A percentile compares a stretch with the other conserved stretches of the same genome.
Conservation (phyloP, 345 rosid species). For the Arabis alpina region DNA sequence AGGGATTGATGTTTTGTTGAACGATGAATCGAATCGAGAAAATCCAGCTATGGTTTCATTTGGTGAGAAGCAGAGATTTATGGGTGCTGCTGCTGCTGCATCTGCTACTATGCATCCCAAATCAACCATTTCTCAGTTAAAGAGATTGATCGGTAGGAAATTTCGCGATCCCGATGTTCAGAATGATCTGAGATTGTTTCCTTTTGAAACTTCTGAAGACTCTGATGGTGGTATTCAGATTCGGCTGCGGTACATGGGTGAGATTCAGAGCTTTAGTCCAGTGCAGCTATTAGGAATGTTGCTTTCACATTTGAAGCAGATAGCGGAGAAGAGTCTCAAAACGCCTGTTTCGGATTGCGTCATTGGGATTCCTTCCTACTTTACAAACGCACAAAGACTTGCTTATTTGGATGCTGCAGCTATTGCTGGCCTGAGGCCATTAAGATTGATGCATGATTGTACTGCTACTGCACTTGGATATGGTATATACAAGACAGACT, state of each 20-base stretch:
- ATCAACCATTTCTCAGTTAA: conserved; percentile 71
- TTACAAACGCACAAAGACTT: conserved; percentile 61
- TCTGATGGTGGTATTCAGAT: conserved; percentile 60
- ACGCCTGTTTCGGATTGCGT: conserved; percentile 59
- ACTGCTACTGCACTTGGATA: conserved; percentile 74
- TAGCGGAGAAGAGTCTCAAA: conserved; percentile 55
- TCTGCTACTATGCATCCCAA: conserved; percentile 78
- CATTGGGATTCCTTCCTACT: conserved; percentile 69
- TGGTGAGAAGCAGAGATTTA: conserved; percentile 82
- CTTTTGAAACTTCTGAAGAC: conserved; percentile 53
- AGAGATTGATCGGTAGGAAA: conserved; percentile 63
- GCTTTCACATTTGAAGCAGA: conserved; percentile 67
- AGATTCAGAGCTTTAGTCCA: conserved; percentile 51
- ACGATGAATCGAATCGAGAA: conserved; percentile 75
- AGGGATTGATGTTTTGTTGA: conserved; percentile 75
- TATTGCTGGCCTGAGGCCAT: conserved; percentile 65
- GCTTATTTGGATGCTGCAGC: conserved; percentile 65
- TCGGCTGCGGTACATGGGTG: conserved; percentile 55
- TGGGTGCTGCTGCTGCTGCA: conserved; percentile 83
- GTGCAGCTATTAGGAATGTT: conserved; percentile 68
- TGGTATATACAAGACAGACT: conserved; percentile 69
- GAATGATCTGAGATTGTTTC: conserved; percentile 57
- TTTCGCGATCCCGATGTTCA: conserved; percentile 57
- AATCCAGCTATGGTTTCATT: conserved; percentile 75
- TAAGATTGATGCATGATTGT: conserved; percentile 70